A percentile compares a stretch with the other conserved stretches of the same genome.
phyloP scores from a whole-genome alignment of 75 land plant species.

The Gnetum montanum region DNA sequence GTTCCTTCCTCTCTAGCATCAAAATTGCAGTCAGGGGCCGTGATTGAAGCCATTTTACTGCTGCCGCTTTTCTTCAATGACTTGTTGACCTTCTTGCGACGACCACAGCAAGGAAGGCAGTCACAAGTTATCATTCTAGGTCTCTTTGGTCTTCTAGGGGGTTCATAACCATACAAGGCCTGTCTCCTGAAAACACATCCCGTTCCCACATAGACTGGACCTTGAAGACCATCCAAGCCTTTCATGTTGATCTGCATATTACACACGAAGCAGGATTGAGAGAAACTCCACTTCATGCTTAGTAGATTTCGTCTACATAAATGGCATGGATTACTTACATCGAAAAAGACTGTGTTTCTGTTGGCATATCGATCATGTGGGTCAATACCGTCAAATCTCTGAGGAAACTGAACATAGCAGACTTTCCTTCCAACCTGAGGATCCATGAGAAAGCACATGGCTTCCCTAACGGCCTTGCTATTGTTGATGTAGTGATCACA shows the following conservation, averaged over 20 bases:
- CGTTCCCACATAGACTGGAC: slow-evolving; percentile 86
- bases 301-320: too few relatives aligned
- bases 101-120: slow-evolving; percentile 76
- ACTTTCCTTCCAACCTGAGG: slow-evolving; percentile 66
- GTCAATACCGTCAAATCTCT: slow-evolving; percentile 84
- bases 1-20: slow-evolving; percentile 13
- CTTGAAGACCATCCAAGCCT: slow-evolving; percentile 80
- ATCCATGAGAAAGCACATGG: slow-evolving; percentile 89
- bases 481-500: slow-evolving; percentile 87
- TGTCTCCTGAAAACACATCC: slow-evolving; percentile 79
- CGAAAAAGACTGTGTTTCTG: slow-evolving; percentile 85
- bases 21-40: slow-evolving; percentile 4
- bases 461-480: slow-evolving; percentile 71
- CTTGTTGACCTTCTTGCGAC: slow-evolving; percentile 44
- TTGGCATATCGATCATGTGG: slow-evolving; percentile 78
- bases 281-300: too few relatives aligned
- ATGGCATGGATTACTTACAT: too few relatives aligned
- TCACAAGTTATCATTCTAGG: slow-evolving; percentile 71
- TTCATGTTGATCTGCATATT: slow-evolving; percentile 79
- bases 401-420: slow-evolving; percentile 82
- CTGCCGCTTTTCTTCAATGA: slow-evolving; percentile 6
- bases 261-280: too few relatives aligned
- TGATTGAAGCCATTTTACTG: neutral
- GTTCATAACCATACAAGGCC: slow-evolving; percentile 72
- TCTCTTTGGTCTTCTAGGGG: slow-evolving; percentile 55